Evolutionary conservation across 352 stramenopile genomes (phyloP).

Genomic region (Pythium monospermum): DNA sequence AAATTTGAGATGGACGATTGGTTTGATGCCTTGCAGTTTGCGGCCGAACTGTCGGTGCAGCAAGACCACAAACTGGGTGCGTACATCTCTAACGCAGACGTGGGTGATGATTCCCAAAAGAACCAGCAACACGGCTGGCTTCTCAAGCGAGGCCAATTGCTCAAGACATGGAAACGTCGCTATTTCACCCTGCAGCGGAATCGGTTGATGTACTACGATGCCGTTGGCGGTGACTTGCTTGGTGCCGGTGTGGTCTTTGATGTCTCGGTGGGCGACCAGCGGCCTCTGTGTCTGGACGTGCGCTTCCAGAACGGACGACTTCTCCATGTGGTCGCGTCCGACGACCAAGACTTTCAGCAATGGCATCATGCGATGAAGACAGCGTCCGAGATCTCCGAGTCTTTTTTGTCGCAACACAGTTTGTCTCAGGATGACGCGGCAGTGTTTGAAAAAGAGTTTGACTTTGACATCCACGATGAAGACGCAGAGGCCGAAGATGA

Average conservation of each 20-base stretch:
- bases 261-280: slow-evolving; percentile 41
- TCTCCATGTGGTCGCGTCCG: slow-evolving; percentile 55
- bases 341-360: slow-evolving; percentile 41
- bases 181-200: slow-evolving; percentile 72
- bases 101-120: background rate
- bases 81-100: background rate
- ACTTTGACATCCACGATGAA: slow-evolving; percentile 32
- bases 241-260: slow-evolving; percentile 69
- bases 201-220: slow-evolving; percentile 52
- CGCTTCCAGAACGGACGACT: slow-evolving; percentile 72
- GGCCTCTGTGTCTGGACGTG: slow-evolving; percentile 60
- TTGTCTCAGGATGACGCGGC: slow-evolving; percentile 14
- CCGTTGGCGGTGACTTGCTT: slow-evolving; percentile 32
- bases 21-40: slow-evolving; percentile 33
- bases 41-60: slow-evolving; percentile 2
- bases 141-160: slow-evolving; percentile 74
- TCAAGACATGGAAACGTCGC: slow-evolving; percentile 82
- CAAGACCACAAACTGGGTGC: background rate
- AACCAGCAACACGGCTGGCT: slow-evolving; percentile 48
- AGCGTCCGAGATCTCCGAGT: slow-evolving; percentile 61
- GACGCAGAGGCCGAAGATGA: background rate
- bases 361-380: slow-evolving; percentile 49
- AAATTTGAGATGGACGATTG: slow-evolving; percentile 43
- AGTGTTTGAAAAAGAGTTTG: slow-evolving; percentile 53
- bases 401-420: slow-evolving; percentile 44